Percentiles rank a stretch among this genome's conserved stretches.
phyloP scores from a whole-genome alignment of 768 basidiomycete species.

The Mycena alexandri region DNA sequence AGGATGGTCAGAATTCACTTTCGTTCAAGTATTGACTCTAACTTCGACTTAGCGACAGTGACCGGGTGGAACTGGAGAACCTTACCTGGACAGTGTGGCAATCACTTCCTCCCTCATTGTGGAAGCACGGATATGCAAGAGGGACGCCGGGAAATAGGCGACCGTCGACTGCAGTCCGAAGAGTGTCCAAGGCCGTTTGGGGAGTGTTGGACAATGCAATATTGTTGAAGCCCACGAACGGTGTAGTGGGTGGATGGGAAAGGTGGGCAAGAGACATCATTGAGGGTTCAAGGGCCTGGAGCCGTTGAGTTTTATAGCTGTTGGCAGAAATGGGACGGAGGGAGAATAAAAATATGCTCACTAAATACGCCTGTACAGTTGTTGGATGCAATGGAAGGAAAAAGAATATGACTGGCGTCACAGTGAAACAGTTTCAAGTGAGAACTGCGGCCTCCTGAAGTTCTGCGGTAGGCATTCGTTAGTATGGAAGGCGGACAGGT shows the following conservation, averaged over 20 bases:
- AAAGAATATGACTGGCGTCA: too few species aligned
- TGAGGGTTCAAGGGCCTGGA: background rate
- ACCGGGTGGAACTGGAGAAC: too few species aligned
- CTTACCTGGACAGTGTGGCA: constrained; percentile 3
- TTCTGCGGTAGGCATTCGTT: too few species aligned
- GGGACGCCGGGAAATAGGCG: constrained; percentile 10
- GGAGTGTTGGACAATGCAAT: background rate
- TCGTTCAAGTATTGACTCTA: constrained; percentile 18
- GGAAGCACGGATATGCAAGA: constrained; percentile 19
- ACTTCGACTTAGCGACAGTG: too few species aligned
- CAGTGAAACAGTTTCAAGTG: too few species aligned
- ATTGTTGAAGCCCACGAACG: too few species aligned
- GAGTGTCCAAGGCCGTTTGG: background rate
- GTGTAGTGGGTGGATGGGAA: background rate
- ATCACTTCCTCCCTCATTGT: background rate
- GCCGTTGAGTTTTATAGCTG: background rate
- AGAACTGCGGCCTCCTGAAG: too few species aligned
- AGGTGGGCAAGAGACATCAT: background rate
- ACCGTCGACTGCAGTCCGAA: constrained; percentile 1
- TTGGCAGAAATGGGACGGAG: background rate
- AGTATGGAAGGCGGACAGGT: too few species aligned
- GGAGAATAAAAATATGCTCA: too few species aligned
- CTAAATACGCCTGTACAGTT: too few species aligned
- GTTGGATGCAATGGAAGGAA: too few species aligned
- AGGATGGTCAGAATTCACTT: background rate